Conservation (phyloP, 2,329 filamentous ascomycete genomes). For the Rugonectria rugulosa region DNA sequence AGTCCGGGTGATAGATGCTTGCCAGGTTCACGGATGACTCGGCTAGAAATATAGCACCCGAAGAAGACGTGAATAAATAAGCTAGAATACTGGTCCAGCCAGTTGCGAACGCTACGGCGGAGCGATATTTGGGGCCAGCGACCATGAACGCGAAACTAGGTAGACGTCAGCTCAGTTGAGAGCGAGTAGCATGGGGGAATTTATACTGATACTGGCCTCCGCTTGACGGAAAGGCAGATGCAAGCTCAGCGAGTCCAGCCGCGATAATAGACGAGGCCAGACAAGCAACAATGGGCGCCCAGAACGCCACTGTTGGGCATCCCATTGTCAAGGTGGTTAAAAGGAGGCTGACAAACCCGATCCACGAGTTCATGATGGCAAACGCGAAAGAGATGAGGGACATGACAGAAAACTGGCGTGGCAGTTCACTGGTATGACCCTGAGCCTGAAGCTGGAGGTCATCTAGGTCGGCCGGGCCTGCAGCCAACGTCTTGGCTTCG, state of each 20-base stretch:
- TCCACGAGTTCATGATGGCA: neutral
- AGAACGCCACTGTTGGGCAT: no score
- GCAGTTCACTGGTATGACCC: no score
- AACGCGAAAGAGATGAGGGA: neutral
- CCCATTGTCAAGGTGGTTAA: no score
- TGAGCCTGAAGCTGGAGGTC: no score
- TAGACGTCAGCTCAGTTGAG: no score
- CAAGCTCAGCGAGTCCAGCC: neutral
- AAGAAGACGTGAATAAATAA: neutral
- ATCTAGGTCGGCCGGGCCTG: no score
- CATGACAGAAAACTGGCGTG: neutral
- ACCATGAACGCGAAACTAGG: neutral
- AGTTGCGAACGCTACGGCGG: neutral
- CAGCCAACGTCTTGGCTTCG: no score
- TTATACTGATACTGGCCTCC: slow-evolving; percentile 1
- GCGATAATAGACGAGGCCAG: neutral
- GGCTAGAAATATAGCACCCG: neutral
- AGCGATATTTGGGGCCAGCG: neutral
- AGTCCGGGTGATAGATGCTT: neutral
- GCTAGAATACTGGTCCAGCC: slow-evolving; percentile 4
- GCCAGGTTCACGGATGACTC: neutral
- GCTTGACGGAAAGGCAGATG: neutral
- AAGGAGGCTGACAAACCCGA: neutral
- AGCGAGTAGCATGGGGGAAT: no score
- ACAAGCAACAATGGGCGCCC: neutral